These are phyloP conservation scores for Penicillium turbatum DNA, from an alignment of 495 filamentous ascomycete genomes.

Conservation along the genomic window DNA sequence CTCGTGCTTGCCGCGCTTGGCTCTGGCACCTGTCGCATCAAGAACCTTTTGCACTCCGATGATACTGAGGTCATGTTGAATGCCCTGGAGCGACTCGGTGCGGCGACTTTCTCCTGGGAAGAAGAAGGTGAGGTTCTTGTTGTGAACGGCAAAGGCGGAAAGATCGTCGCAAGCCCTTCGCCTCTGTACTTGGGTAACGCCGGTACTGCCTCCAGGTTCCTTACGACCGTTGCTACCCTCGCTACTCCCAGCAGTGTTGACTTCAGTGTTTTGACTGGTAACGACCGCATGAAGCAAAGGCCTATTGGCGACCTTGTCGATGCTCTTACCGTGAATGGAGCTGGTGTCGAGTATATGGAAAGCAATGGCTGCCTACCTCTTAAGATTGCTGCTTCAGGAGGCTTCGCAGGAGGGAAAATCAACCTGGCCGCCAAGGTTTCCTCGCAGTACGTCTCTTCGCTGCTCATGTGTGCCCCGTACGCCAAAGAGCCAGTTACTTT, in stretches of 20 bases:
- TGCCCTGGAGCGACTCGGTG: constrained; percentile 74
- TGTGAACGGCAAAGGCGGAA: constrained; percentile 84
- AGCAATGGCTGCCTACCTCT: constrained; percentile 75
- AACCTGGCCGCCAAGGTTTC: constrained; percentile 91
- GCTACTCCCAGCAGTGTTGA: constrained; percentile 60
- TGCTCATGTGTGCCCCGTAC: constrained; percentile 96
- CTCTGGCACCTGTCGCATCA: constrained; percentile 79
- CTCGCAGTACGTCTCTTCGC: constrained; percentile 94
- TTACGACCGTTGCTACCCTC: constrained; percentile 87
- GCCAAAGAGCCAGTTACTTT: constrained; percentile 91
- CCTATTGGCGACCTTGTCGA: constrained; percentile 94
- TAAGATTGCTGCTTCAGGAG: constrained; percentile 73
- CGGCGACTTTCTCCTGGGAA: constrained; percentile 94
- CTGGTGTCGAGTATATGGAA: constrained; percentile 76
- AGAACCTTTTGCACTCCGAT: constrained; percentile 90
- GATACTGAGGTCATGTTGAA: constrained; percentile 97
- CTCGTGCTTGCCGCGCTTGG: constrained; percentile 90
- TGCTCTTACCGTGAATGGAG: constrained; percentile 79
- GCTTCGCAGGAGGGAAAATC: constrained; percentile 88
- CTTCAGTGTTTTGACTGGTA: constrained; percentile 83
- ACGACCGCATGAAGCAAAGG: constrained; percentile 91
- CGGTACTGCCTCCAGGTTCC: constrained; percentile 91
- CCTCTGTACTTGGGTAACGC: constrained; percentile 94
- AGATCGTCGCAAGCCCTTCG: constrained; percentile 67
- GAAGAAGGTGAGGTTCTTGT: constrained; percentile 85